Conservation (phyloP, 768 basidiomycete genomes). For the Tulasnella calospora region DNA sequence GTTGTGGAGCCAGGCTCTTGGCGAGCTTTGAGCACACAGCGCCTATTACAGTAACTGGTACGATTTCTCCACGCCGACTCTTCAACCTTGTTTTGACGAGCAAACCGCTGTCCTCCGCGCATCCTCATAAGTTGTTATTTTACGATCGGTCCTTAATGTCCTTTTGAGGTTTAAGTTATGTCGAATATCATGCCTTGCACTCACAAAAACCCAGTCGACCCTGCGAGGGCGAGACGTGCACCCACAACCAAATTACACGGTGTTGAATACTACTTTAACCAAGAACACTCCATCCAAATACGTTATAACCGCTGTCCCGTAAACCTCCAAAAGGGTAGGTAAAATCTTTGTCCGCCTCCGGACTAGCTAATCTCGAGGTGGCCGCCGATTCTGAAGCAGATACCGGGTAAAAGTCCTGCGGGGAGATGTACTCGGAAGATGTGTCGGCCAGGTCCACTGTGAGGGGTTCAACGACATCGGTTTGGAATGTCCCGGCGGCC, state of each 20-base stretch:
- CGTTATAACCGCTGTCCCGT: neutral
- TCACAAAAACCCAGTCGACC: neutral
- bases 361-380: neutral
- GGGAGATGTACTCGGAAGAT: slow-evolving; percentile 8
- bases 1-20: neutral
- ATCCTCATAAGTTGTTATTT: neutral
- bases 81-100: neutral
- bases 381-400: slow-evolving; percentile 2
- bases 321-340: neutral
- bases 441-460: neutral
- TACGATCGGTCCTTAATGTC: neutral
- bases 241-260: neutral
- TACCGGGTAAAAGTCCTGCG: neutral
- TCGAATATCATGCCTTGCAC: slow-evolving; percentile 1
- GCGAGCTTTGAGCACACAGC: slow-evolving; percentile 1
- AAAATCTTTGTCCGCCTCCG: neutral
- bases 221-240: neutral
- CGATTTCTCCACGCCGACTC: neutral
- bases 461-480: neutral
- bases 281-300: slow-evolving; percentile 2
- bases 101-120: neutral
- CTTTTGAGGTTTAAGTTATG: neutral
- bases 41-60: neutral
- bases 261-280: neutral
- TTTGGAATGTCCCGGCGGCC: slow-evolving; percentile 17